Base-by-base conservation (phyloP, 768 basidiomycete species). In the Gloeopeniophorella convolvens region DNA sequence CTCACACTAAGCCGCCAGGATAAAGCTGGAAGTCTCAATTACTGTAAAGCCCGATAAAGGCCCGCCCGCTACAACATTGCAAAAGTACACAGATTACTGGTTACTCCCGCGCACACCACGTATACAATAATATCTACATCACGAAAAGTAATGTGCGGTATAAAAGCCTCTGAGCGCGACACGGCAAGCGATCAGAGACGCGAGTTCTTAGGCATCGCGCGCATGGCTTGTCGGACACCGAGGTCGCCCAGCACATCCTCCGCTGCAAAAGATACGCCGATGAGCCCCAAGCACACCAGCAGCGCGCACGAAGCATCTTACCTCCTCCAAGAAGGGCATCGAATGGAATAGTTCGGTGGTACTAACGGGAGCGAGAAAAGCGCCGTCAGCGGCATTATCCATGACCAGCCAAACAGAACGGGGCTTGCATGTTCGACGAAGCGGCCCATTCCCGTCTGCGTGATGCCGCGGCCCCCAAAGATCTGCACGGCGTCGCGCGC, bases 381-480 rank as follows among this genome's bases (percentile, higher is more conserved):
- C n/a, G n/a, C 9, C 12, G 21, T 40, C 21, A 45, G 50, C 28
- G 27, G 23, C 34, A 4, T 20, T n/a, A 32, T n/a, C 6, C n/a
- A 35, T 37, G 30, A 30, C 13, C 3, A 12, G 16, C n/a, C 15
- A 40, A 10, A n/a, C 15, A 31, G 32, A 45, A 27, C 5, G n/a
- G 10, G 13, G 72, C 76, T 51, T 55, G 78, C 79, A 62, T 87
- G 85, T 65, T 91, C 87, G 49, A 88, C 78, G 56, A 75, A 77
- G 43, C 70, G 71, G 26, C 89, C 89, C 85, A 90, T 89, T 27
- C 89, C 89, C n/a, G 79, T 78, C 65, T 78, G 75, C n/a, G 90
- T 91, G 56, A 93, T 76, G 28, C 85, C 89, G 43, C 90, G 79
- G 4, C 90, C 91, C 56, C 89, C 89, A 57, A 90, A 91, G 54